Conservation (phyloP, 352 stramenopile species). For the Phytophthora hybrid region DNA sequence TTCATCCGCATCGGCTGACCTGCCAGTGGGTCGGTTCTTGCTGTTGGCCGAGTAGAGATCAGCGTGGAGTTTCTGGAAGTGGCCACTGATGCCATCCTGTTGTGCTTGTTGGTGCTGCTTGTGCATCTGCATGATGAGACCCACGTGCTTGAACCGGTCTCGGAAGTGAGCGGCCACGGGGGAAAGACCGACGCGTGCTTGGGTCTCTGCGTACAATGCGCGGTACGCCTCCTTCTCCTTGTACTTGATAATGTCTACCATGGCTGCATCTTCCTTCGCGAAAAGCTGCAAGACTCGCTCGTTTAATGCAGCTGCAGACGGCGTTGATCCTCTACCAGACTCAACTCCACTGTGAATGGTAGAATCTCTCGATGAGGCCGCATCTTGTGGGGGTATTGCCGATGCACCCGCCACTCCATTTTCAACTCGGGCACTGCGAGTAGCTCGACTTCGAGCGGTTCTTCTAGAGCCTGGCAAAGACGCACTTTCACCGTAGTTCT, state of each 20-base stretch:
- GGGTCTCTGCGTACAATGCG: slow-evolving; percentile 45
- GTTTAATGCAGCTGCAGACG: slow-evolving; percentile 6
- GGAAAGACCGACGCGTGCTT: slow-evolving; percentile 54
- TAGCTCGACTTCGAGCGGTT: slow-evolving; percentile 20
- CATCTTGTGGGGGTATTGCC: background rate
- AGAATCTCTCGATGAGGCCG: slow-evolving; percentile 7
- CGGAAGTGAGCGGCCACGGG: slow-evolving; percentile 62
- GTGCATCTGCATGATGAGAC: slow-evolving; percentile 55
- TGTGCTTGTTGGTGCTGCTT: slow-evolving; percentile 31
- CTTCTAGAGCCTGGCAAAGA: slow-evolving; percentile 7
- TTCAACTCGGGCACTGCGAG: slow-evolving; percentile 20
- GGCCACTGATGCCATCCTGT: slow-evolving; percentile 66
- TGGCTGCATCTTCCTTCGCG: slow-evolving; percentile 58
- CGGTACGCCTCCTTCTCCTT: slow-evolving; percentile 61
- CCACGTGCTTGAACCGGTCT: slow-evolving; percentile 74
- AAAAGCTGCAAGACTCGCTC: slow-evolving; percentile 59
- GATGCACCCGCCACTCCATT: background rate
- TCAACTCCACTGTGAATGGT: slow-evolving; percentile 13
- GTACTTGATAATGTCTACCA: slow-evolving; percentile 71
- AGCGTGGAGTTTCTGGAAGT: slow-evolving; percentile 68
- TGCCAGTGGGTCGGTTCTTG: background rate
- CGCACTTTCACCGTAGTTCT: background rate
- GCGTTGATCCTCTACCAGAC: slow-evolving; percentile 1
- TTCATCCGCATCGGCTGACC: background rate
- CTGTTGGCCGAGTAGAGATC: slow-evolving; percentile 44